These are phyloP conservation scores for Morella rubra DNA, from an alignment of 306 rosid genomes.

Conservation along the genomic window DNA sequence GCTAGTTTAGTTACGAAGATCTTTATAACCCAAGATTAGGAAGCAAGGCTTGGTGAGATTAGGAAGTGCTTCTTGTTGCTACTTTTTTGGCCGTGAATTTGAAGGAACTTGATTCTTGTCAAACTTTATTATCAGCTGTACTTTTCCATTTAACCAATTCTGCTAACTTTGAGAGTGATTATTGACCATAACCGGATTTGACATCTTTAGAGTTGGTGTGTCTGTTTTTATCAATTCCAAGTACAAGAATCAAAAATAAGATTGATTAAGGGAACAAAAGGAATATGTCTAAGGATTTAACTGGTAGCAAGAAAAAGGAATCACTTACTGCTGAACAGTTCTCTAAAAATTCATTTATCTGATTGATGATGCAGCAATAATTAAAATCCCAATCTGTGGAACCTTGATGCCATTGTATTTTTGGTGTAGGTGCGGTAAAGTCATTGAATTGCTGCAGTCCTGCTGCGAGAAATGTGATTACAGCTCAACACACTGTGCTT, in stretches of 20 bases:
- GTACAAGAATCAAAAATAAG: too few species aligned
- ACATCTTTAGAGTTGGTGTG: not conserved
- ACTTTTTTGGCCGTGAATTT: not conserved
- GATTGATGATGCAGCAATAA: not conserved
- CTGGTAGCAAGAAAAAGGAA: too few species aligned
- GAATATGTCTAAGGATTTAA: too few species aligned
- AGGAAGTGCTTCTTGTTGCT: not conserved
- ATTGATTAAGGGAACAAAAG: too few species aligned
- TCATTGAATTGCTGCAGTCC: conserved; percentile 61
- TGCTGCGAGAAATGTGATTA: conserved; percentile 75
- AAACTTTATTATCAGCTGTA: not conserved
- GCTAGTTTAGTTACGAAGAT: not conserved
- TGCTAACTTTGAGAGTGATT: not conserved
- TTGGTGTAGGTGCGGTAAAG: conserved; percentile 59
- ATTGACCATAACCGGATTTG: not conserved
- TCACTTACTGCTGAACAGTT: too few species aligned
- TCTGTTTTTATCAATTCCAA: not conserved
- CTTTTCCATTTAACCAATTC: not conserved
- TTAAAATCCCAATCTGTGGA: conserved; percentile 2
- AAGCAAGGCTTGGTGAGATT: not conserved
- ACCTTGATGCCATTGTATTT: conserved; percentile 15
- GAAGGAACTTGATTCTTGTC: not conserved
- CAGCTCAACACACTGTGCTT: conserved; percentile 88
- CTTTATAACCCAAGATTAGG: not conserved
- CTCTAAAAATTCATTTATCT: too few species aligned